phyloP scores from a whole-genome alignment of 148 eudicot species.

The Suaeda aralocaspica region DNA sequence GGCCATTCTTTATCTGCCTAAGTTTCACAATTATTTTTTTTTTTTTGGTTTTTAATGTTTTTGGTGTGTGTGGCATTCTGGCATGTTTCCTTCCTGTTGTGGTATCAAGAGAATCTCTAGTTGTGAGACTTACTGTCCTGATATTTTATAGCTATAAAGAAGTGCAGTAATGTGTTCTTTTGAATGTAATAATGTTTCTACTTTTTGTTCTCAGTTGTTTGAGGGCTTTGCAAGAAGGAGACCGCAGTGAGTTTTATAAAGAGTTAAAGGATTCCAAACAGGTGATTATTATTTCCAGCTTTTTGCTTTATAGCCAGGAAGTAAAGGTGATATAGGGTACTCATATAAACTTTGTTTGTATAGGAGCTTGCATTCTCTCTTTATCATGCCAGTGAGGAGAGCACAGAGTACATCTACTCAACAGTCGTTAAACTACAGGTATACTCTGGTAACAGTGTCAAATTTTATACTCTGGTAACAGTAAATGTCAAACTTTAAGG shows the following conservation, averaged over 20 bases:
- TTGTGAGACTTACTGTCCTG: background rate
- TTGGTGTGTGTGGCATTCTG: background rate
- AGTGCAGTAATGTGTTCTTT: background rate
- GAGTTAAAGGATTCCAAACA: constrained; percentile 69
- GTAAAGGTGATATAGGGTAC: constrained; percentile 3
- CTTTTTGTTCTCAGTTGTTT: constrained; percentile 57
- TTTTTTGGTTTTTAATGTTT: background rate
- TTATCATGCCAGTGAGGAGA: constrained; percentile 61
- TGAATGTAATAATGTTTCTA: background rate
- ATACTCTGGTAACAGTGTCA: constrained; percentile 7
- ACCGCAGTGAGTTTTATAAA: constrained; percentile 50
- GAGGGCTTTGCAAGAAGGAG: constrained; percentile 89
- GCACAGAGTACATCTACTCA: constrained; percentile 76
- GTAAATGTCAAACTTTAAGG: background rate
- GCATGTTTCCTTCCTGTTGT: constrained; percentile 10
- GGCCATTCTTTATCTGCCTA: background rate
- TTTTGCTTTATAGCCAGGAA: constrained; percentile 8
- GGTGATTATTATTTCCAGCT: constrained; percentile 34
- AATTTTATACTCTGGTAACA: constrained; percentile 27
- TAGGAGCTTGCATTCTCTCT: constrained; percentile 84
- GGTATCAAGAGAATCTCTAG: background rate
- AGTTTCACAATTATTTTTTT: background rate
- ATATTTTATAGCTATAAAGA: background rate
- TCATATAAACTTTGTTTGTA: constrained; percentile 11
- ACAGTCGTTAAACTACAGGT: constrained; percentile 93